Evolutionary conservation across 352 stramenopile species (phyloP).

Genomic region (Phytophthora litchii): DNA sequence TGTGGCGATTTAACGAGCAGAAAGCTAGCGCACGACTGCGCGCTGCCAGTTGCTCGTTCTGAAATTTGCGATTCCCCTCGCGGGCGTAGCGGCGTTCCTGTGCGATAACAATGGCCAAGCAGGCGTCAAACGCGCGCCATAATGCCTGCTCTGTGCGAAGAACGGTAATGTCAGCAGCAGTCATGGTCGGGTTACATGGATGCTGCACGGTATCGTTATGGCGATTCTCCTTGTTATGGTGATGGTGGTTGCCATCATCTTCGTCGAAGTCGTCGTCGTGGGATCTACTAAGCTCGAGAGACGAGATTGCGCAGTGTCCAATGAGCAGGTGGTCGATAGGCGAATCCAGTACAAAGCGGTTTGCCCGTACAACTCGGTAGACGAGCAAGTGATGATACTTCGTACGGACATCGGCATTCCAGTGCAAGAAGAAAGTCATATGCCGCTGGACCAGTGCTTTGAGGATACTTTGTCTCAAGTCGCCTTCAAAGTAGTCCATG

Average conservation of each 20-base stretch:
- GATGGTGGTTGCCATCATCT: constrained; percentile 22
- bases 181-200: constrained; percentile 44
- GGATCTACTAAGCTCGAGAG: constrained; percentile 35
- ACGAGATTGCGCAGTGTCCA: constrained; percentile 50
- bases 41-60: constrained; percentile 54
- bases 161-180: constrained; percentile 47
- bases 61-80: constrained; percentile 66
- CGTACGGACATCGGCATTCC: constrained; percentile 70
- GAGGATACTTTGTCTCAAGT: constrained; percentile 67
- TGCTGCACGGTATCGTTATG: constrained; percentile 17
- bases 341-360: constrained; percentile 69
- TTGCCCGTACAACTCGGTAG: constrained; percentile 64
- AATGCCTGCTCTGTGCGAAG: constrained; percentile 69
- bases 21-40: constrained; percentile 61
- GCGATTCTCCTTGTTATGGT: constrained; percentile 16
- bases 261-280: constrained; percentile 38
- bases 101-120: constrained; percentile 62
- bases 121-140: constrained; percentile 80
- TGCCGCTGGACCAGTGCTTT: constrained; percentile 78
- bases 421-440: constrained; percentile 82
- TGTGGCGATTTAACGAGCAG: constrained; percentile 53
- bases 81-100: constrained; percentile 61
- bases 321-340: constrained; percentile 72
- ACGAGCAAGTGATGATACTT: constrained; percentile 82
- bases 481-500: constrained; percentile 75